Evolutionary conservation across 2,329 filamentous ascomycete genomes (phyloP).

Genomic region (Blastomyces parvus): DNA sequence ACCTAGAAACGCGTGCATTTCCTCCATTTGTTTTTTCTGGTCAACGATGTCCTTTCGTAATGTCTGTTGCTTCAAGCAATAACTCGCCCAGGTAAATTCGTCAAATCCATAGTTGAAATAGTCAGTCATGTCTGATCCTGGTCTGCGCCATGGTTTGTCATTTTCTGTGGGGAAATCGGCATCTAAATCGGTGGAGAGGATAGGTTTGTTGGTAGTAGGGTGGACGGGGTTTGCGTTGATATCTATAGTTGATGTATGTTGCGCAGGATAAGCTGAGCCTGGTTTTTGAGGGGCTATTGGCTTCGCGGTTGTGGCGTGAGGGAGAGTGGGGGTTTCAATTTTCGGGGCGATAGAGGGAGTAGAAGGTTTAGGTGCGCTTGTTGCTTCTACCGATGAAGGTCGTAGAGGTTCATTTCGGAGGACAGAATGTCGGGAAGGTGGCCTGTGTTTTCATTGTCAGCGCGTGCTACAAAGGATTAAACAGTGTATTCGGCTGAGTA

Average conservation of each 20-base stretch:
- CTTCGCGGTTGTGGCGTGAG: slow-evolving; percentile 27
- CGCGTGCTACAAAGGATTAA: neutral
- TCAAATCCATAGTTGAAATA: slow-evolving; percentile 99
- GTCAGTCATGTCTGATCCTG: slow-evolving; percentile 87
- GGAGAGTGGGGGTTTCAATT: slow-evolving; percentile 25
- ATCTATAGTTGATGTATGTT: slow-evolving; percentile 70
- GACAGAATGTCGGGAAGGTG: slow-evolving; percentile 31
- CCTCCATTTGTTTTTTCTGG: slow-evolving; percentile 62
- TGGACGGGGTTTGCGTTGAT: slow-evolving; percentile 75
- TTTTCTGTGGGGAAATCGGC: slow-evolving; percentile 59
- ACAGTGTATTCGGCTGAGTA: slow-evolving; percentile 28
- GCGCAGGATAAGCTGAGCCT: slow-evolving; percentile 56
- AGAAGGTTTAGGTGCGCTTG: slow-evolving; percentile 24
- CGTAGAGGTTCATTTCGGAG: slow-evolving; percentile 29
- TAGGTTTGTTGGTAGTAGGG: slow-evolving; percentile 64
- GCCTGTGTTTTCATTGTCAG: slow-evolving; percentile 21
- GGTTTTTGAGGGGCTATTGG: slow-evolving; percentile 39
- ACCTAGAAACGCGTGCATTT: slow-evolving; percentile 52
- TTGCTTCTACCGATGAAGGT: slow-evolving; percentile 27
- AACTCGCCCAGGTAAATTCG: slow-evolving; percentile 95
- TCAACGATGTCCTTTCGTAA: slow-evolving; percentile 67
- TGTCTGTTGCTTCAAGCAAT: slow-evolving; percentile 77
- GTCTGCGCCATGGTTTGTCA: slow-evolving; percentile 90
- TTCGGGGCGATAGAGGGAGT: slow-evolving; percentile 25
- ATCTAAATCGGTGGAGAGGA: slow-evolving; percentile 70